These are phyloP conservation scores for Trebouxia sp. DNA, from an alignment of 139 green algal species.

Conservation along the genomic window DNA sequence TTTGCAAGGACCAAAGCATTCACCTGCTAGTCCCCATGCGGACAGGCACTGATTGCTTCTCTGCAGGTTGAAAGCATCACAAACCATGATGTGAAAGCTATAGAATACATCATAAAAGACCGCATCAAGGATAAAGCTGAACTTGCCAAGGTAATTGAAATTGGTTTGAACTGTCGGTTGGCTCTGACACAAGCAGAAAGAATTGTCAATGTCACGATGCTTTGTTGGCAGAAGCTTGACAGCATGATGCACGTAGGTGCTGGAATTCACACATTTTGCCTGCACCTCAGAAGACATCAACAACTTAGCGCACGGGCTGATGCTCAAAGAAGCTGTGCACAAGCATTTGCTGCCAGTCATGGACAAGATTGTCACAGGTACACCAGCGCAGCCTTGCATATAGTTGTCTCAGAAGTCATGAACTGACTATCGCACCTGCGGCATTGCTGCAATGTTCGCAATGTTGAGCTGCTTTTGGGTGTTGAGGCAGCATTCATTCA, in stretches of 20 bases:
- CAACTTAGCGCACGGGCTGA: conserved; percentile 97
- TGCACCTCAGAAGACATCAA: conserved; percentile 99
- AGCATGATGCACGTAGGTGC: conserved; percentile 38
- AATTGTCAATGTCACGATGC: too few species aligned
- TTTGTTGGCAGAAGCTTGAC: too few species aligned
- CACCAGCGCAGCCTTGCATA: too few species aligned
- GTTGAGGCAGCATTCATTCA: too few species aligned
- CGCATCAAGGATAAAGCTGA: conserved; percentile 62
- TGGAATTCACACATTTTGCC: conserved; percentile 99
- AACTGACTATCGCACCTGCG: too few species aligned
- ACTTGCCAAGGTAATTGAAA: conserved; percentile 61
- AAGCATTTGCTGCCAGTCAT: conserved; percentile 84
- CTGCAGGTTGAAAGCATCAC: conserved; percentile 92
- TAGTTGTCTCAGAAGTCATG: too few species aligned
- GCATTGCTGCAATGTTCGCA: too few species aligned
- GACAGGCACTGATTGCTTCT: neutral
- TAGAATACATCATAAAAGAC: conserved; percentile 98
- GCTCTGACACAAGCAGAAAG: neutral
- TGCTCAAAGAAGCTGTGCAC: conserved; percentile 88
- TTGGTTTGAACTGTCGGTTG: too few species aligned
- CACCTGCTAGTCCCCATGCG: neutral
- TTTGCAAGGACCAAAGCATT: neutral
- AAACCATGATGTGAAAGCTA: conserved; percentile 99
- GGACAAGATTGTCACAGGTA: conserved; percentile 67
- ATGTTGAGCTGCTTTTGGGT: too few species aligned